Base-by-base conservation (phyloP, 257 asterid genomes). In the Gardenia jasminoides region DNA sequence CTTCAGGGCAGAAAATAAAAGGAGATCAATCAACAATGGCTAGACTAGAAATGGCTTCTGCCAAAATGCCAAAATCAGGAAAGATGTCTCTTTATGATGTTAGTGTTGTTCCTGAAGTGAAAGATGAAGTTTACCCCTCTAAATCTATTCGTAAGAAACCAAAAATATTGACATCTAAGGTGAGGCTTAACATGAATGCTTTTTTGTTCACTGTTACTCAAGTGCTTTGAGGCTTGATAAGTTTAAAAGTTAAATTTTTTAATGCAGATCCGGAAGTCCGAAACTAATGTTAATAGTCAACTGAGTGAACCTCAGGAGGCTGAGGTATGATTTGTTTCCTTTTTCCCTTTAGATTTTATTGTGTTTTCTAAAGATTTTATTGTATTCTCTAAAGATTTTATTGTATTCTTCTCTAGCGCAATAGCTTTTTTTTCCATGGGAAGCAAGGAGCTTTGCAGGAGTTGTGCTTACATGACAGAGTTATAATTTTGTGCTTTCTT, bases 201-300 rank as follows among this genome's bases (percentile, higher is more conserved):
- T 73, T 73, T 61, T 78, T 46, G 75, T 56, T 56, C 79, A 64
- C 26, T 76, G 46, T 76, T 80, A 72, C 68, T 76, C 62, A 13
- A 79, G 76, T 75, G 67, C 70, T 75, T 76, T 82, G 43, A 73
- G 62, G 72, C 74, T 44, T 80, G 76, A 65, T 73, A 72, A 26
- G 66, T 76, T 88, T 76, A 86, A 76, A 52, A 26, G 56, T 61
- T 78, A 80, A 59, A 74, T 62, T 64, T 71, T 67, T 77, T 81
- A 88, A 83, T 88, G 84, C 92, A 91, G 96, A 87, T 71, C 78
- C 82, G 83, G 78, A 91, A 84, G 80, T 70, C 81, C 72, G 98
- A 89, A 77, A 80, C 77, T 85, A 91, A 78, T 83, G 78, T 76
- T 56, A 86, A 82, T 79, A 69, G 76, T 80, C 88, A 76, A 81